These are phyloP conservation scores for Botrytis tulipae DNA, from an alignment of 2,329 filamentous ascomycete species.

Conservation along the genomic window DNA sequence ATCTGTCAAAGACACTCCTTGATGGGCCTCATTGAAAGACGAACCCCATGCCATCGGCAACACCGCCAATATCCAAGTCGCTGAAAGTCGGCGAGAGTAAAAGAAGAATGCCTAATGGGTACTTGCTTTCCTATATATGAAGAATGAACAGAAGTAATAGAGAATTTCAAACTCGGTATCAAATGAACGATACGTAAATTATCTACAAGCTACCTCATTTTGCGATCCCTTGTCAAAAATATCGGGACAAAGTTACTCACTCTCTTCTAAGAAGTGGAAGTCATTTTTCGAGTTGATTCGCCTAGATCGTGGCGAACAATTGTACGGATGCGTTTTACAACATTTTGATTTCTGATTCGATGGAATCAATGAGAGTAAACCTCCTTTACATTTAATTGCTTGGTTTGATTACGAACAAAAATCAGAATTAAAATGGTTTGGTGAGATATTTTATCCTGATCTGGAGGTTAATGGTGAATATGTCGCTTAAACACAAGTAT, in stretches of 20 bases:
- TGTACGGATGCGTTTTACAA: not conserved
- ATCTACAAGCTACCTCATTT: not conserved
- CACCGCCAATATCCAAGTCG: not conserved
- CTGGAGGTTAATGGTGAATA: not conserved
- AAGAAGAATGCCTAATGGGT: not conserved
- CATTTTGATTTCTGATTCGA: not conserved
- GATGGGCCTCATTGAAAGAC: not conserved
- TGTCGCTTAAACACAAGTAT: not conserved
- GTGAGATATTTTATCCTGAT: not conserved
- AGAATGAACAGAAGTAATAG: not conserved
- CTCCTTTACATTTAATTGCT: too few relatives aligned
- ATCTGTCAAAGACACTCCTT: not conserved
- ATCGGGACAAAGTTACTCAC: not conserved
- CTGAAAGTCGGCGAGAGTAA: not conserved
- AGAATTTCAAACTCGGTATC: not conserved
- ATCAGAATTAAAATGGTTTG: too few relatives aligned
- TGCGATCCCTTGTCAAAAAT: not conserved
- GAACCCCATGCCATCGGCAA: not conserved
- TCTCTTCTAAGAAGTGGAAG: not conserved
- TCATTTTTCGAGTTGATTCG: not conserved
- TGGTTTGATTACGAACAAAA: too few relatives aligned
- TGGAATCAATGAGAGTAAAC: not conserved
- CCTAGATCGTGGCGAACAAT: not conserved
- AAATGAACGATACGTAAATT: not conserved
- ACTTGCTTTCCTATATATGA: not conserved